Percentiles rank a stretch among this genome's conserved stretches.
Evolutionary conservation across 192 early-diverging fungal genomes (phyloP).

Genomic region (Martensiomyces pterosporus): DNA sequence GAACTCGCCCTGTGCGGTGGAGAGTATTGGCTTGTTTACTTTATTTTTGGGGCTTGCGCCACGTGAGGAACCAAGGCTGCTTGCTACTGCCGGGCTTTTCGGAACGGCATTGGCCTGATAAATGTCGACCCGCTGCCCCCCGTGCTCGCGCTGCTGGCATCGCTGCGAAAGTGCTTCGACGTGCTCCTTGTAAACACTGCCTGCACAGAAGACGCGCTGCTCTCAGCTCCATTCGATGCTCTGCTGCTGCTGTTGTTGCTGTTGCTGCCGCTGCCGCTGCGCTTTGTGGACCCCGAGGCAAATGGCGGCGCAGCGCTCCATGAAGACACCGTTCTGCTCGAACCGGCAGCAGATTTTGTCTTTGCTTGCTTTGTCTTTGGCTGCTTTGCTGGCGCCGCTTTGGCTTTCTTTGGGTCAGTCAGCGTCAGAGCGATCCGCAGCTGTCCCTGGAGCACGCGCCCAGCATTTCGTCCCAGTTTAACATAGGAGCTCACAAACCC

Average conservation of each 20-base stretch:
- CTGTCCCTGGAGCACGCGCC: slow-evolving; percentile 48
- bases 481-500: slow-evolving; percentile 64
- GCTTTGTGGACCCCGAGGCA: no score
- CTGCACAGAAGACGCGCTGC: not conserved
- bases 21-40: no score
- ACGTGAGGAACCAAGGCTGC: no score
- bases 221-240: not conserved
- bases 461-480: slow-evolving; percentile 48
- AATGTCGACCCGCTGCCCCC: not conserved
- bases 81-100: slow-evolving; percentile 2
- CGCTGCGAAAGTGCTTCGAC: slow-evolving; percentile 33
- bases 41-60: no score
- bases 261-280: not conserved
- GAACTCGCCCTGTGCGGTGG: no score
- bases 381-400: no score
- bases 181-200: slow-evolving; percentile 22
- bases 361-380: not conserved
- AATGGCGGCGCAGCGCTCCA: no score
- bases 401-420: slow-evolving; percentile 10
- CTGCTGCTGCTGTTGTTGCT: not conserved
- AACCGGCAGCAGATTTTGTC: not conserved
- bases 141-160: not conserved
- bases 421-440: slow-evolving; percentile 47
- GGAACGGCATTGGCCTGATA: slow-evolving; percentile 34
- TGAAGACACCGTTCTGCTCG: no score